Evolutionary conservation across 192 early-diverging fungal species (phyloP), one percentile per base, ranked within the genome.

Genomic region (Mortierella alpina): DNA sequence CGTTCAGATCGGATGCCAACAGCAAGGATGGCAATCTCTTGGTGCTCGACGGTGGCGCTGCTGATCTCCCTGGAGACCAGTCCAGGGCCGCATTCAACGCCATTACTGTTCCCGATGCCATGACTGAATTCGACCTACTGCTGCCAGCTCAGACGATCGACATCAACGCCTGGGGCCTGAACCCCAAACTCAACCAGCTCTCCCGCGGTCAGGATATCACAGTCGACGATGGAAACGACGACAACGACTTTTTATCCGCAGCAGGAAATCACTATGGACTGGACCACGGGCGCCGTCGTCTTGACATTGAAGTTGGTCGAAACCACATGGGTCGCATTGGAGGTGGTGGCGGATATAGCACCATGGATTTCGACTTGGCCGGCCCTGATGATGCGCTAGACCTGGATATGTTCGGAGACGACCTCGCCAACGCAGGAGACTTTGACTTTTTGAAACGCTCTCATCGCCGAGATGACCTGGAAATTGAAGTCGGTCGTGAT

Each of bases 41-140:
- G 40, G 64, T 61, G 60, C 70, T 80, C 46, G 77, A 80, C 10
- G 66, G 65, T 20, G 59, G 62, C 47, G 18, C 22, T 15, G 95
- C 96, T 4, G 96, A 98, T 69, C 88, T 97, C 75, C 89, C 95
- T 8, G 89, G 88, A 8, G 94, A 94, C 45, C 84, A 92, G 9
- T 81, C 89, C 41, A 79, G 88, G 1, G 23, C 66, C 31, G 41
- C 86, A 62, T 86, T 90, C 50, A 92, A 91, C 64, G 89, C 95
- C 14, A 98, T 99, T 72, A 98, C 97, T 6, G 82, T 99, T 48
- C 86, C 91, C 1, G 96, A 97, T 54, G 89, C 88, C 7, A 87
- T 96, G 52, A 96, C 94, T 14, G 96, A 97, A 72, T 96, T 96
- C 79, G 96, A 98, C 82, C 92, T 99, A 47, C 82, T 97, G 55